Conservation (phyloP, 2,329 filamentous ascomycete species). For the Diaporthe nobilis region DNA sequence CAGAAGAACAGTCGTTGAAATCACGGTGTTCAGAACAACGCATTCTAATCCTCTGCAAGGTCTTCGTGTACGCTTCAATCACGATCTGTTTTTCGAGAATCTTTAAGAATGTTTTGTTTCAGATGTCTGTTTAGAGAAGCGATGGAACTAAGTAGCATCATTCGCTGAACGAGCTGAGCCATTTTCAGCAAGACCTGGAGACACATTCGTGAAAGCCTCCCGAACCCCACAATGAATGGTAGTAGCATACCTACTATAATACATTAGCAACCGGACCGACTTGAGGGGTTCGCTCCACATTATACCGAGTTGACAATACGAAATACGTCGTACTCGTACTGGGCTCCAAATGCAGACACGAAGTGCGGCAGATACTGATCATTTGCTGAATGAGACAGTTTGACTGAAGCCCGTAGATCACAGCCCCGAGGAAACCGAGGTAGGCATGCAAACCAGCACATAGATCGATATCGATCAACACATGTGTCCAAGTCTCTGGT, state of each 20-base stretch:
- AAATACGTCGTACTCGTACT: constrained; percentile 4
- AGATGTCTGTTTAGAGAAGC: no score
- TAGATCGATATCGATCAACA: not conserved
- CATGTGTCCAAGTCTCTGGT: not conserved
- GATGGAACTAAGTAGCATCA: not conserved
- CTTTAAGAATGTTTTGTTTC: no score
- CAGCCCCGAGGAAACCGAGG: not conserved
- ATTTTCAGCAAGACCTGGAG: not conserved
- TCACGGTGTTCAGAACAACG: no score
- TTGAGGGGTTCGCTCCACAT: constrained; percentile 2
- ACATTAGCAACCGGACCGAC: not conserved
- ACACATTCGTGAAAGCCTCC: not conserved
- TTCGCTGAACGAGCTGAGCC: not conserved
- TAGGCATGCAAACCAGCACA: not conserved
- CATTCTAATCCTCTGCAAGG: no score
- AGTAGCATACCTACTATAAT: not conserved
- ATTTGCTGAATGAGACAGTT: not conserved
- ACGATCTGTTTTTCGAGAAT: not conserved
- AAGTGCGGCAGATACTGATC: not conserved
- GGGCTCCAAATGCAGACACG: not conserved
- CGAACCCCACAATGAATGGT: not conserved
- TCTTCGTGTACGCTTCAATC: not conserved
- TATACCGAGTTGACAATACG: not conserved
- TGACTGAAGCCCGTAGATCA: not conserved
- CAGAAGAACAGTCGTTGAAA: no score